Percentiles rank a stretch among this genome's conserved stretches.
Evolutionary conservation across 192 early-diverging fungal genomes (phyloP).

Genomic region (Geranomyces variabilis): DNA sequence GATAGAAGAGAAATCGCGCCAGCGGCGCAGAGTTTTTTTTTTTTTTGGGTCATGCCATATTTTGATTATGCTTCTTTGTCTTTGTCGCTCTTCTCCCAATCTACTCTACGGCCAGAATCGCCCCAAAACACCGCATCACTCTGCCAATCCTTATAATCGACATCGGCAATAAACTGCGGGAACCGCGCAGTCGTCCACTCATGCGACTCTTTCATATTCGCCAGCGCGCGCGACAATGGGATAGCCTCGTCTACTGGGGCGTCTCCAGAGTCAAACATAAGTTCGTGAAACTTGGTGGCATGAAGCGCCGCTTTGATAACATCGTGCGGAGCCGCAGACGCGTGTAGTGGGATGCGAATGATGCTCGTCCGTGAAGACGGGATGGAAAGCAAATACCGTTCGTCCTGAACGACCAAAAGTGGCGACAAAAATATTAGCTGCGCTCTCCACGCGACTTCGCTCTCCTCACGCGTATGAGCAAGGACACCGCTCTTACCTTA

Average conservation of each 20-base stretch:
- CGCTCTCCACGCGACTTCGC: too few species aligned
- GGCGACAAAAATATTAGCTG: neutral
- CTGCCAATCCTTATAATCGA: conserved; percentile 60
- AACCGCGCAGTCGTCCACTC: conserved; percentile 55
- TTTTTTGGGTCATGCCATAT: too few species aligned
- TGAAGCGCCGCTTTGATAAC: conserved; percentile 65
- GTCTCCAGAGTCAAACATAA: conserved; percentile 8
- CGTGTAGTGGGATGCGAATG: conserved; percentile 53
- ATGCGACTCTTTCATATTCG: conserved; percentile 39
- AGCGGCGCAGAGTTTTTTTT: too few species aligned
- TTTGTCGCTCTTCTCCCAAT: conserved; percentile 17
- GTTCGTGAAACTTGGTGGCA: conserved; percentile 31
- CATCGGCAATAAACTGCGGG: conserved; percentile 51
- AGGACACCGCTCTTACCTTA: neutral
- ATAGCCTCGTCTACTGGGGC: neutral
- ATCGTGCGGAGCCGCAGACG: conserved; percentile 57
- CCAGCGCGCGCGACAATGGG: conserved; percentile 7
- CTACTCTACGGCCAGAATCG: conserved; percentile 40
- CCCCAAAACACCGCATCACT: conserved; percentile 65
- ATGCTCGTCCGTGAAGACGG: conserved; percentile 28
- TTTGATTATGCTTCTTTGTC: too few species aligned
- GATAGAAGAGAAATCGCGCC: too few species aligned
- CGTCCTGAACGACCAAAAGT: conserved; percentile 34
- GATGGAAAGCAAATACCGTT: conserved; percentile 64
- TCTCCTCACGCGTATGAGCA: too few species aligned